phyloP scores from a whole-genome alignment of 140 eudicot genomes.

The Cichorium intybus region DNA sequence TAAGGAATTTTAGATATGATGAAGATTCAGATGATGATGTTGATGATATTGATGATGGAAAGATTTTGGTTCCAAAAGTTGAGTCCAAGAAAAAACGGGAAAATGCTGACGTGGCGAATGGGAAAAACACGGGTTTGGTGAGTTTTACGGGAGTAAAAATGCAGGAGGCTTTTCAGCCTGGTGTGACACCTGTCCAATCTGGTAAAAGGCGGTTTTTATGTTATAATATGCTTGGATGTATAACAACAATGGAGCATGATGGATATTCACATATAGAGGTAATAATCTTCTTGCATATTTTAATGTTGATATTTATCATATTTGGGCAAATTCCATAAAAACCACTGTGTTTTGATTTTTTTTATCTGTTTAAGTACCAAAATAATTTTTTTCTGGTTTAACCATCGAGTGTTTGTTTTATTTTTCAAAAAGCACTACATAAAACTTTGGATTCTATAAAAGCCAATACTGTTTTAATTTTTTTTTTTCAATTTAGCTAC shows the following conservation, averaged over 20 bases:
- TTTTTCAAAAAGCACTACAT: no score
- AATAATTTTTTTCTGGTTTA: no score
- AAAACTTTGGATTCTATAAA: no score
- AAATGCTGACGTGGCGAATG: slow-evolving; percentile 37
- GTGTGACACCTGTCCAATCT: slow-evolving; percentile 81
- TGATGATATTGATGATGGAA: slow-evolving; percentile 30
- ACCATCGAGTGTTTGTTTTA: no score
- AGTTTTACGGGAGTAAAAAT: slow-evolving; percentile 32
- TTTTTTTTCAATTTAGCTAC: no score
- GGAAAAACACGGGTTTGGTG: slow-evolving; percentile 21
- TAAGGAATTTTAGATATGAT: slow-evolving; percentile 49
- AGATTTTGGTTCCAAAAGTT: slow-evolving; percentile 36
- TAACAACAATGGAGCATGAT: slow-evolving; percentile 87
- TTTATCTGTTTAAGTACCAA: no score
- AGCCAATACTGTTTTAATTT: no score
- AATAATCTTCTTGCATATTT: not conserved
- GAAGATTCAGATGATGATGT: slow-evolving; percentile 59
- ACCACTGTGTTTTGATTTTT: no score
- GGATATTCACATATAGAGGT: slow-evolving; percentile 98
- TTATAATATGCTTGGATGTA: slow-evolving; percentile 95
- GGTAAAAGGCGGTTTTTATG: slow-evolving; percentile 87
- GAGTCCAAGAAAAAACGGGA: slow-evolving; percentile 58
- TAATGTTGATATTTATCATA: not conserved
- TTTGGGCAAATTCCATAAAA: no score
- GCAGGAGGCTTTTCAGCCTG: slow-evolving; percentile 97